Evolutionary conservation across 1,284 basidiomycete species (phyloP).

Genomic region (Sporisorium exsertum): DNA sequence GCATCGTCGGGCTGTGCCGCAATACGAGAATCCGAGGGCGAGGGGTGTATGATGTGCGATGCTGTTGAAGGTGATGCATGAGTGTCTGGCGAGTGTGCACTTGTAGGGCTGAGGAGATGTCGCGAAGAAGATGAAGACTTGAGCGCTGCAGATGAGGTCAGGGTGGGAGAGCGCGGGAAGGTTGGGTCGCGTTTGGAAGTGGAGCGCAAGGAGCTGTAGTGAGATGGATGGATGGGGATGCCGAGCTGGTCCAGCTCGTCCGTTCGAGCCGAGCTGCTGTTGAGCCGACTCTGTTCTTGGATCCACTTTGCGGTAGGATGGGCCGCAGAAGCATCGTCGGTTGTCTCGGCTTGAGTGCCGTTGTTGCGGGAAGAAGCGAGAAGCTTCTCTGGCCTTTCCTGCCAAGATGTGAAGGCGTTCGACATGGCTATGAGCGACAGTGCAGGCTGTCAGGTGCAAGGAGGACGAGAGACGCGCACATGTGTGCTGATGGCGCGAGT

Average conservation of each 20-base stretch:
- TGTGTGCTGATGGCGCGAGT: not conserved
- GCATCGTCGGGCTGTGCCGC: conserved; percentile 7
- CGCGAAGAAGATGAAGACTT: conserved; percentile 28
- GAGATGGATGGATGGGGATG: conserved; percentile 35
- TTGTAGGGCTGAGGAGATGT: not conserved
- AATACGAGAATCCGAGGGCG: conserved; percentile 15
- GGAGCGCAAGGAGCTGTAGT: conserved; percentile 13
- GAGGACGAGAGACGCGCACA: not conserved
- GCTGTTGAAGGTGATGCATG: conserved; percentile 15
- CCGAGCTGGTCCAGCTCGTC: conserved; percentile 40
- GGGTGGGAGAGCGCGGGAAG: conserved; percentile 3
- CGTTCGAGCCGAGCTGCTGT: conserved; percentile 11
- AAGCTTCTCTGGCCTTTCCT: conserved; percentile 45
- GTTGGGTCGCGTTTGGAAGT: conserved; percentile 11
- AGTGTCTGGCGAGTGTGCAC: not conserved
- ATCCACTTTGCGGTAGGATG: conserved; percentile 33
- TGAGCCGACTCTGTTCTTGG: conserved; percentile 19
- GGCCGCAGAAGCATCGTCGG: conserved; percentile 1
- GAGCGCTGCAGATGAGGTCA: conserved; percentile 14
- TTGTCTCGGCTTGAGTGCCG: not conserved
- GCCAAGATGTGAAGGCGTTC: conserved; percentile 33
- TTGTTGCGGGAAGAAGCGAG: conserved; percentile 9
- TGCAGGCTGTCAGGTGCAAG: too few species aligned
- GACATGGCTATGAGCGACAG: conserved; percentile 21
- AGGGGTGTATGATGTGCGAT: conserved; percentile 10